Evolutionary conservation across 169 alveolate genomes (phyloP).

Genomic region (Plasmodium berghei): DNA sequence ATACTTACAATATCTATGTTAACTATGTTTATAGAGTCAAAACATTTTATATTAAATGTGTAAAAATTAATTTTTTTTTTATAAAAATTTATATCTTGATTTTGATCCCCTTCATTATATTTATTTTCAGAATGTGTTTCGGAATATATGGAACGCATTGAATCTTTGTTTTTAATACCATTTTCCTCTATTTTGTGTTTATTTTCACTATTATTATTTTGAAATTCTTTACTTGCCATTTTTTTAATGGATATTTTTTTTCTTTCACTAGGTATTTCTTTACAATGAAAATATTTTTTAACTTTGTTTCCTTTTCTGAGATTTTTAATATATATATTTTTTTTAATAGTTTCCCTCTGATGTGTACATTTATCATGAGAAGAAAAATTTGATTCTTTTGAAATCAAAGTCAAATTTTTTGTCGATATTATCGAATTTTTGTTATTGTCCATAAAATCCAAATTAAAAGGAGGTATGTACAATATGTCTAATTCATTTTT

Average conservation of each 20-base stretch:
- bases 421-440: neutral
- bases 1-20: conserved; percentile 40
- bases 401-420: neutral
- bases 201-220: too few species aligned
- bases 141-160: neutral
- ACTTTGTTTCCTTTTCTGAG: too few species aligned
- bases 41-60: conserved; percentile 36
- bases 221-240: too few species aligned
- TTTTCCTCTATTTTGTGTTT: too few species aligned
- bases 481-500: conserved; percentile 56
- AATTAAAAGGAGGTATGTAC: conserved; percentile 19
- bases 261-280: too few species aligned
- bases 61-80: neutral
- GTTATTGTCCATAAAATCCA: conserved; percentile 16
- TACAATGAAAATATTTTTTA: too few species aligned
- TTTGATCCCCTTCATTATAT: neutral
- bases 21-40: conserved; percentile 48
- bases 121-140: neutral
- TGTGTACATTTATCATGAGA: too few species aligned
- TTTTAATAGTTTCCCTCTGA: too few species aligned
- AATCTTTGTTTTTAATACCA: too few species aligned
- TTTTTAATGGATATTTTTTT: too few species aligned
- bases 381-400: too few species aligned
- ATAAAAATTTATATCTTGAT: neutral
- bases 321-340: too few species aligned